Evolutionary conservation across 371 early-diverging fungal genomes (phyloP), one percentile per base, ranked within the genome.

Genomic region (Mucor plumbeus): DNA sequence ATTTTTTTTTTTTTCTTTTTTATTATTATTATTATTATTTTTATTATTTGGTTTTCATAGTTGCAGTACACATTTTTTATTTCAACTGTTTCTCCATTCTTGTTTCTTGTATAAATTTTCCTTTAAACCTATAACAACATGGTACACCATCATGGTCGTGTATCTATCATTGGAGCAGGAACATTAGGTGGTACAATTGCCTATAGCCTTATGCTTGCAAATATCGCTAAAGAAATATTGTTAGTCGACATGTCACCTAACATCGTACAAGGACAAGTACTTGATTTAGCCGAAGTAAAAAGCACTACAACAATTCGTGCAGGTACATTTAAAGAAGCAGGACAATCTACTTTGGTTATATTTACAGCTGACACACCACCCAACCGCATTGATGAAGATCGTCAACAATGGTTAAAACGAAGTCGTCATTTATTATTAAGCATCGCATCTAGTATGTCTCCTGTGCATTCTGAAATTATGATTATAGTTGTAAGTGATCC

Each of bases 401-500:
- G 89, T 43, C 76, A 79, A 15, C 74, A 79, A 69, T 86, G 94
- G 68, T 81, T 94, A 9, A 85, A 74, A 40, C 82, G 93, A 62
- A 95, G 93, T 79, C 81, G 88, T 57, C 75, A 78, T 26, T 88
- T 95, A 58, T 80, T 95, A 40, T 62, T 76, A 55, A 81, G 81
- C 44, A 88, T 93, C 38, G 81, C 91, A 44, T 78, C 77, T 26
- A 75, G 82, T 7, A 85, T 95, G 75, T 73, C 86, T 59, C 91
- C 92, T 33, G 82, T 94, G 65, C 89, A 90, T 62, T 65, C 78
- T 0, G 70, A 83, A 0, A 83, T 91, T 40, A 85, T 86, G 61
- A 71, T 94, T 8, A 67, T 93, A 38, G 72, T 94, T 14, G 89
- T 91, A 33, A 86, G 89, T 59, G 93, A 94, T 65, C 94, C 95